Conservation (phyloP, 371 early-diverging fungal species). For the Circinella minor region DNA sequence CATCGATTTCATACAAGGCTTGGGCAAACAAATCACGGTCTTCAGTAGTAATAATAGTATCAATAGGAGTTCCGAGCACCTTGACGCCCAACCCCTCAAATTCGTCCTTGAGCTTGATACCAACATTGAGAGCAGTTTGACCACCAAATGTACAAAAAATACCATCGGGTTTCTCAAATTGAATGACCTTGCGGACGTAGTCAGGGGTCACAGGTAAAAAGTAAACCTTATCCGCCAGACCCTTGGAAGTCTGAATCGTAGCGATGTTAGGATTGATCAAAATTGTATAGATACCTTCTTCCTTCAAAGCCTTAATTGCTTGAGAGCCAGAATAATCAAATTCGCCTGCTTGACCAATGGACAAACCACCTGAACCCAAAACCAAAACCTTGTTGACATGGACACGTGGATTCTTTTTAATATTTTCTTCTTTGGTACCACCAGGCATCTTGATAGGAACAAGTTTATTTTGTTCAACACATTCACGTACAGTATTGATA, state of each 20-base stretch:
- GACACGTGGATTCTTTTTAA: conserved; percentile 57
- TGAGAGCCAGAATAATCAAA: conserved; percentile 97
- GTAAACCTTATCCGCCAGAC: conserved; percentile 94
- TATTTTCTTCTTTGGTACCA: conserved; percentile 57
- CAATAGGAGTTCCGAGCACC: conserved; percentile 93
- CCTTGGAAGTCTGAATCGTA: conserved; percentile 94
- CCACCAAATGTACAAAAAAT: conserved; percentile 96
- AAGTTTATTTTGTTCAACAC: conserved; percentile 71
- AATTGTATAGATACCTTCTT: conserved; percentile 91
- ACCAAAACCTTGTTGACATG: conserved; percentile 86
- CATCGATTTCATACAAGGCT: conserved; percentile 82
- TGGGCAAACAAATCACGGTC: conserved; percentile 95
- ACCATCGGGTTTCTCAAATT: conserved; percentile 93
- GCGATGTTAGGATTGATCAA: conserved; percentile 98
- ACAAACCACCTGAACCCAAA: conserved; percentile 95
- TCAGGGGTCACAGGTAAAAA: conserved; percentile 94
- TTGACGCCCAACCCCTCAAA: conserved; percentile 85
- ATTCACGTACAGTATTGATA: conserved; percentile 76
- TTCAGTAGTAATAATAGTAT: conserved; percentile 90
- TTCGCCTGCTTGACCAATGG: conserved; percentile 98
- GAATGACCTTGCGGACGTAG: conserved; percentile 91
- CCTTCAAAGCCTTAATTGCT: conserved; percentile 97
- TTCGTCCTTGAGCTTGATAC: conserved; percentile 87
- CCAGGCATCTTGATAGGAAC: conserved; percentile 79
- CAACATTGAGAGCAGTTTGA: conserved; percentile 94